Conservation (phyloP, 1,284 basidiomycete genomes). For the Phenoliferia sp. region DNA sequence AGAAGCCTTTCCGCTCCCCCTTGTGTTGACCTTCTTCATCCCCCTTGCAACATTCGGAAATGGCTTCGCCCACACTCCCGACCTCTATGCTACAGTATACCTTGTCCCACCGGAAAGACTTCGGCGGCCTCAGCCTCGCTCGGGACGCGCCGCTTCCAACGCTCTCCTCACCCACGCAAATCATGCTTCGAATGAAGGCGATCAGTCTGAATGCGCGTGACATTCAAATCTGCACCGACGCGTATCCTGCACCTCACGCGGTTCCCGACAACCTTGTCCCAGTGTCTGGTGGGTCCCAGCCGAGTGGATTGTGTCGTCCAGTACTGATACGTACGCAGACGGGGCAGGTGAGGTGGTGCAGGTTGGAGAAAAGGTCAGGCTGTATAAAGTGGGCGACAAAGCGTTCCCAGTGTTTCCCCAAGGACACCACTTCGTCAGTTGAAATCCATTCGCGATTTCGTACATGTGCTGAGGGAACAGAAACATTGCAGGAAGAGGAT, state of each 20-base stretch:
- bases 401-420: slow-evolving; percentile 38
- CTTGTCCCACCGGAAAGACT: background rate
- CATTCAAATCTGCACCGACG: slow-evolving; percentile 37
- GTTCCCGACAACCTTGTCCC: slow-evolving; percentile 40
- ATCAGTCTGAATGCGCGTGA: slow-evolving; percentile 43
- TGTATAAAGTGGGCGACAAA: slow-evolving; percentile 42
- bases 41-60: too few species aligned
- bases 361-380: slow-evolving; percentile 38
- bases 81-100: background rate
- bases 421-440: slow-evolving; percentile 18
- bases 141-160: background rate
- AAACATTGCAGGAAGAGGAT: background rate
- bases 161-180: background rate
- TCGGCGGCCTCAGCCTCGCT: background rate
- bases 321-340: slow-evolving; percentile 18
- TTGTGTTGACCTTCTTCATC: too few species aligned
- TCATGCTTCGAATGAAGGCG: background rate
- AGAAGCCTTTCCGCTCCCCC: too few species aligned
- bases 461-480: background rate
- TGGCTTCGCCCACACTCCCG: background rate
- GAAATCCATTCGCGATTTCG: background rate
- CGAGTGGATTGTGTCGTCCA: background rate
- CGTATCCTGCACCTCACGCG: slow-evolving; percentile 38
- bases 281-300: slow-evolving; percentile 32
- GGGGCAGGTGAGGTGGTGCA: slow-evolving; percentile 43